phyloP scores from a whole-genome alignment of 345 rosid genomes.

The Erodium maritimum region DNA sequence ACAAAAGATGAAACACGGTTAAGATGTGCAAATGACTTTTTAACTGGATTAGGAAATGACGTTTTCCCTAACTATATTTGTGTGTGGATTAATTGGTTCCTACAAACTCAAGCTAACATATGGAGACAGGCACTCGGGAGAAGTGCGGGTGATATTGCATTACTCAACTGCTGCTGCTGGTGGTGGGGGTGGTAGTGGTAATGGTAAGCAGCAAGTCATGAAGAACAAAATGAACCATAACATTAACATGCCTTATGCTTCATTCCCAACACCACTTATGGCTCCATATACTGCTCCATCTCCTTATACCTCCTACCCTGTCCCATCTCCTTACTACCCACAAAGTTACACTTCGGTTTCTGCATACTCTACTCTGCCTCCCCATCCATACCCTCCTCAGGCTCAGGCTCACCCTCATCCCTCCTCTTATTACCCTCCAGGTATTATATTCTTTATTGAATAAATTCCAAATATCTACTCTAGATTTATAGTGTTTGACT shows the following conservation, averaged over 20 bases:
- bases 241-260: slow-evolving; percentile 7
- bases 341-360: background rate
- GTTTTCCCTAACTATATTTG: too few relatives aligned
- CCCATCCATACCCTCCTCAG: slow-evolving; percentile 7
- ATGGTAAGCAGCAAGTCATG: too few relatives aligned
- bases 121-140: slow-evolving; percentile 28
- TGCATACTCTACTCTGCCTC: slow-evolving; percentile 1
- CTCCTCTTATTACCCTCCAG: background rate
- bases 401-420: background rate
- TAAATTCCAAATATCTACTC: too few relatives aligned
- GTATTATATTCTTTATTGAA: background rate
- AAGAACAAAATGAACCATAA: background rate
- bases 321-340: background rate
- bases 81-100: too few relatives aligned
- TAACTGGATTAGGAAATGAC: too few relatives aligned
- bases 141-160: slow-evolving; percentile 33
- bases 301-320: background rate
- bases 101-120: too few relatives aligned
- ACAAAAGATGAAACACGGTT: too few relatives aligned
- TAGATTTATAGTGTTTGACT: too few relatives aligned
- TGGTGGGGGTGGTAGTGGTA: too few relatives aligned
- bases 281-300: background rate
- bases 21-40: too few relatives aligned
- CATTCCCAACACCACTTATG: background rate
- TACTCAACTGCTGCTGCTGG: slow-evolving; percentile 12